A percentile compares a stretch with the other conserved stretches of the same genome.
These are phyloP conservation scores for Cyclospora cayetanensis DNA, from an alignment of 169 alveolate species.

Conservation along the genomic window DNA sequence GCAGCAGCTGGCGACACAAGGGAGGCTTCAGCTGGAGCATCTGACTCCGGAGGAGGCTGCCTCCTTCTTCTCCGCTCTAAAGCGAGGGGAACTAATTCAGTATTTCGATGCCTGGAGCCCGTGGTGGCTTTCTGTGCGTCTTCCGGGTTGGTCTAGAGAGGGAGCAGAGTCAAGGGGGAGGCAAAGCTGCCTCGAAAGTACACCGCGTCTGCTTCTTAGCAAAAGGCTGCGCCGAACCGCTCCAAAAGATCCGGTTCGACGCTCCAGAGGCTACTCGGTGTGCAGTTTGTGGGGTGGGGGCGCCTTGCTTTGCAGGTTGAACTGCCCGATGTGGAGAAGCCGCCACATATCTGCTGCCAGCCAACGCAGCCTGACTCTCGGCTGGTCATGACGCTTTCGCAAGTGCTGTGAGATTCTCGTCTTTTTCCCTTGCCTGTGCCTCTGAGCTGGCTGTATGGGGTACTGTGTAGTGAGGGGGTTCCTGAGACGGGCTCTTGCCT, in stretches of 20 bases:
- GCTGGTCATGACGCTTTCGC: background rate
- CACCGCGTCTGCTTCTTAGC: too few relatives aligned
- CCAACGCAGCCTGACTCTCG: constrained; percentile 22
- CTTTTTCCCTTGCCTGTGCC: too few relatives aligned
- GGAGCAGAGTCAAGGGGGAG: too few relatives aligned
- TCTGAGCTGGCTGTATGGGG: too few relatives aligned
- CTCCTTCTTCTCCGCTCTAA: constrained; percentile 13
- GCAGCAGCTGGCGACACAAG: constrained; percentile 46
- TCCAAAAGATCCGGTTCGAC: too few relatives aligned
- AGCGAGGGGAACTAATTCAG: constrained; percentile 18
- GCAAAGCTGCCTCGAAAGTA: too few relatives aligned
- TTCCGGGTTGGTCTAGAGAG: too few relatives aligned
- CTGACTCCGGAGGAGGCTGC: constrained; percentile 29
- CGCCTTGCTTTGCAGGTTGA: background rate
- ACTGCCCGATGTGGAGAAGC: background rate
- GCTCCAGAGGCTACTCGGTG: too few relatives aligned
- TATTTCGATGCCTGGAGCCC: constrained; percentile 55
- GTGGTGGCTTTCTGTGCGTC: constrained; percentile 54
- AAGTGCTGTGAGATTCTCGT: background rate
- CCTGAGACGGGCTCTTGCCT: too few relatives aligned
- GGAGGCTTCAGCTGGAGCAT: background rate
- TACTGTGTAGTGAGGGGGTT: too few relatives aligned
- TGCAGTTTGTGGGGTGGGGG: too few relatives aligned
- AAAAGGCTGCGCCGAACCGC: too few relatives aligned
- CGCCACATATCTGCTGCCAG: background rate